These are phyloP conservation scores for Ascobolus immersus DNA, from an alignment of 495 filamentous ascomycete genomes.

Conservation along the genomic window DNA sequence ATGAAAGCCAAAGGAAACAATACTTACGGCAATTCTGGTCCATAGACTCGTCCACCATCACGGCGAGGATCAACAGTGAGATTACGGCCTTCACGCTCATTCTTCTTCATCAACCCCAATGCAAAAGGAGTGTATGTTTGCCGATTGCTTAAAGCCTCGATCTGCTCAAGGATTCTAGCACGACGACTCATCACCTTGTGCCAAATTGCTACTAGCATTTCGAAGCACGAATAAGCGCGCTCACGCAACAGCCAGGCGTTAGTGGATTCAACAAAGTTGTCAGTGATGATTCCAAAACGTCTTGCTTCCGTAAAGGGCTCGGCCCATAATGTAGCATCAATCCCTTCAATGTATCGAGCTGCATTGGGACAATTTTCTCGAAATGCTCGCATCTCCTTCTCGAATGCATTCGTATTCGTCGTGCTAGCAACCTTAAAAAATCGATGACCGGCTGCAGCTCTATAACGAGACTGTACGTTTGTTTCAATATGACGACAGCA, in stretches of 20 bases:
- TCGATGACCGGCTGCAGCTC: too few species aligned
- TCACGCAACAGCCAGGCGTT: background rate
- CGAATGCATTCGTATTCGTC: background rate
- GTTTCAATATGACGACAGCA: background rate
- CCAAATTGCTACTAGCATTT: background rate
- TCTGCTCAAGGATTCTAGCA: too few species aligned
- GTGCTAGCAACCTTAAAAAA: background rate
- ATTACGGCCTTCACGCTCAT: too few species aligned
- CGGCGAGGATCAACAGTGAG: too few species aligned
- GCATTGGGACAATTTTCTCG: background rate
- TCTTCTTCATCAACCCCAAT: too few species aligned
- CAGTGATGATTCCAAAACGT: conserved; percentile 1
- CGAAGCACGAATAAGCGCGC: background rate
- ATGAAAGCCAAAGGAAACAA: too few species aligned
- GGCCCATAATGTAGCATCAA: conserved; percentile 1
- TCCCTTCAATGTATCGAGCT: background rate
- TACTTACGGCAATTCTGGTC: too few species aligned
- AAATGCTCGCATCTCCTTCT: background rate
- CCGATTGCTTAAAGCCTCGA: too few species aligned
- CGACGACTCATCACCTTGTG: background rate
- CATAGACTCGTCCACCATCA: too few species aligned
- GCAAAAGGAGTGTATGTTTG: too few species aligned
- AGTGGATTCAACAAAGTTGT: background rate
- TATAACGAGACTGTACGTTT: too few species aligned
- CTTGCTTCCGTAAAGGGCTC: conserved; percentile 1